A percentile compares a stretch with the other conserved stretches of the same genome.
These are phyloP conservation scores for Brassica napus DNA, from an alignment of 345 rosid genomes.

Conservation along the genomic window DNA sequence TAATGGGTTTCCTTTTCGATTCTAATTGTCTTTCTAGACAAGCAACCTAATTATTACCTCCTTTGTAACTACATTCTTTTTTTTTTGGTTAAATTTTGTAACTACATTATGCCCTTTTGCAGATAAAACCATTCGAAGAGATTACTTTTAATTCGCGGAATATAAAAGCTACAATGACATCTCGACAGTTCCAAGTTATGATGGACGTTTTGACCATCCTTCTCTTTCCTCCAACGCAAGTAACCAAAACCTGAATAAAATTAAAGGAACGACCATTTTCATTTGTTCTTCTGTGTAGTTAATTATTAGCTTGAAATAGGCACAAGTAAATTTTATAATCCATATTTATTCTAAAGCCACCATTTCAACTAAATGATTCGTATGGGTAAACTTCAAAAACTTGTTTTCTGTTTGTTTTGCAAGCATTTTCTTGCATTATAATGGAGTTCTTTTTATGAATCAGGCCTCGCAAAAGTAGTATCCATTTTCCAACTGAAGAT, in stretches of 20 bases:
- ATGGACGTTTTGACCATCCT: constrained; percentile 92
- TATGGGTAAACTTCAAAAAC: constrained; percentile 6
- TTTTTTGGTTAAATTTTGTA: no score
- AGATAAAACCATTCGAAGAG: constrained; percentile 97
- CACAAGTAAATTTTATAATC: background rate
- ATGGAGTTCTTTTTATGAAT: constrained; percentile 26
- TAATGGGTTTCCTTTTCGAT: background rate
- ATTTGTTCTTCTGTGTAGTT: constrained; percentile 2
- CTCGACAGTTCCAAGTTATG: constrained; percentile 98
- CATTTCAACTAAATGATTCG: background rate
- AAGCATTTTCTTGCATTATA: background rate
- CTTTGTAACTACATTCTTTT: background rate
- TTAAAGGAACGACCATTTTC: background rate
- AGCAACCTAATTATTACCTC: background rate
- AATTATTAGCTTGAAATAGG: constrained; percentile 9
- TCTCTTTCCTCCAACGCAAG: constrained; percentile 97
- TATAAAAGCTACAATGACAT: constrained; percentile 92
- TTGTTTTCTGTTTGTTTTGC: background rate
- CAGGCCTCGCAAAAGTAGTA: constrained; percentile 92
- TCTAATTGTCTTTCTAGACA: constrained; percentile 1
- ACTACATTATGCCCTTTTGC: constrained; percentile 23
- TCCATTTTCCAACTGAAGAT: constrained; percentile 83
- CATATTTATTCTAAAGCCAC: background rate
- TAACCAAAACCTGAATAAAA: background rate
- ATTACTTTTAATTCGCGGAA: constrained; percentile 78